phyloP scores from a whole-genome alignment of 768 basidiomycete species.

The Auriscalpium microsporum region DNA sequence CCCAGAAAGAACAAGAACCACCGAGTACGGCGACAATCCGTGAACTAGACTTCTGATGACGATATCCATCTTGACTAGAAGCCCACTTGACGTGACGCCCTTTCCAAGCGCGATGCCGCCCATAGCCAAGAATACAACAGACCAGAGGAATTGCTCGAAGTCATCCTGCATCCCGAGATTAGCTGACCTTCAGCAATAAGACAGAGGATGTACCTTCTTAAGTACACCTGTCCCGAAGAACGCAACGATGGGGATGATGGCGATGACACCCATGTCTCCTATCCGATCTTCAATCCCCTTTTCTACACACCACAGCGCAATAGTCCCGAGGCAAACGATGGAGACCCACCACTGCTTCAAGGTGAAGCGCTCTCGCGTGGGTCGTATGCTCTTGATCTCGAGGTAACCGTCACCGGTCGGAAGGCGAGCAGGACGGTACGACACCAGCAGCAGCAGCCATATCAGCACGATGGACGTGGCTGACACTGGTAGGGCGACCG shows the following conservation, averaged over 20 bases:
- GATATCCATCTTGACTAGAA: constrained; percentile 70
- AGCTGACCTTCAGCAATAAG: background rate
- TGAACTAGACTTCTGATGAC: constrained; percentile 51
- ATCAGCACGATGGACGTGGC: constrained; percentile 79
- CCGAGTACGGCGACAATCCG: constrained; percentile 55
- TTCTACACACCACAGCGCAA: constrained; percentile 84
- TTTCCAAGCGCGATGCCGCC: constrained; percentile 95
- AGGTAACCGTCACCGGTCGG: constrained; percentile 72
- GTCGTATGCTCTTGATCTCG: constrained; percentile 76
- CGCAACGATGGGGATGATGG: constrained; percentile 83
- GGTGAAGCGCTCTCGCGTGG: constrained; percentile 75
- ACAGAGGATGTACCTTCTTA: constrained; percentile 61
- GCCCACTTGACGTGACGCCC: constrained; percentile 83
- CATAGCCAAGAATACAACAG: constrained; percentile 94
- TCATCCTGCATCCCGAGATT: constrained; percentile 56
- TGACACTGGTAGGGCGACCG: constrained; percentile 88
- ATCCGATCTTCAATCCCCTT: constrained; percentile 65
- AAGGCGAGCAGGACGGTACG: constrained; percentile 66
- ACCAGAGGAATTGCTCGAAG: constrained; percentile 92
- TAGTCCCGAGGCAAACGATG: constrained; percentile 76
- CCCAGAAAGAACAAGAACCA: constrained; percentile 51
- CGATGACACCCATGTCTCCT: constrained; percentile 97
- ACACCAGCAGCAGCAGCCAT: constrained; percentile 80
- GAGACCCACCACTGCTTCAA: constrained; percentile 86
- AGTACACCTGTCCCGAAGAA: constrained; percentile 93